Percentiles rank a stretch among this genome's conserved stretches.
Evolutionary conservation across 352 stramenopile species (phyloP).

Genomic region (Globisporangium paroecandrum): DNA sequence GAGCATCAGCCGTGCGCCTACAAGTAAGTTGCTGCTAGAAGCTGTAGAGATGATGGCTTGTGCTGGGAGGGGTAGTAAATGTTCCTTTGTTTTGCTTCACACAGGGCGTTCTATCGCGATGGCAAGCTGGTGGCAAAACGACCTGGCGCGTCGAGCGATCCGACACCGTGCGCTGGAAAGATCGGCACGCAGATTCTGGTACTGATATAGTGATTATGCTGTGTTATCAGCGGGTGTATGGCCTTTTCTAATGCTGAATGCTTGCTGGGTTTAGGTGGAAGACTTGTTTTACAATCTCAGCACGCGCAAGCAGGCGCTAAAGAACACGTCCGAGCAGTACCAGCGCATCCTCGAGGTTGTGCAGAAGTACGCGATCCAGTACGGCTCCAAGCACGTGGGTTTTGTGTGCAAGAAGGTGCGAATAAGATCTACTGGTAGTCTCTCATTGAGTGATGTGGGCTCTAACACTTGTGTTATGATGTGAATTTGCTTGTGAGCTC

Average conservation of each 20-base stretch:
- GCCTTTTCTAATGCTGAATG: neutral
- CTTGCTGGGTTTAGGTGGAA: constrained; percentile 61
- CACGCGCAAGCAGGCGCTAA: constrained; percentile 90
- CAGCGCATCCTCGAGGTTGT: constrained; percentile 92
- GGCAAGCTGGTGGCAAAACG: constrained; percentile 80
- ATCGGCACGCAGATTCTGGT: constrained; percentile 80
- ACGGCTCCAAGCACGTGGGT: constrained; percentile 77
- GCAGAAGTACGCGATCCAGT: constrained; percentile 96
- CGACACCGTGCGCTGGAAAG: constrained; percentile 72
- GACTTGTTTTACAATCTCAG: constrained; percentile 99
- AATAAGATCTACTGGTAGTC: neutral
- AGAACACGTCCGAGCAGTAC: constrained; percentile 94
- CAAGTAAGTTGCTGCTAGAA: constrained; percentile 34
- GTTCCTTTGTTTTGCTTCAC: constrained; percentile 17
- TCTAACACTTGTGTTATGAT: neutral
- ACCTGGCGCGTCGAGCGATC: constrained; percentile 59
- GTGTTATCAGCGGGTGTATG: neutral
- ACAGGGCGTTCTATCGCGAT: constrained; percentile 89
- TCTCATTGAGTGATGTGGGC: neutral
- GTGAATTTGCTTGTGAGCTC: neutral
- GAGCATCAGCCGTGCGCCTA: constrained; percentile 73
- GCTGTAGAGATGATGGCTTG: too few relatives aligned
- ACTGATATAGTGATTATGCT: neutral
- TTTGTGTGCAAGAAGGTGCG: constrained; percentile 95
- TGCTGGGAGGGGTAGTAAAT: neutral